A percentile compares a stretch with the other conserved stretches of the same genome.
These are phyloP conservation scores for Gonapodya prolifera DNA, from an alignment of 192 early-diverging fungal species.

Conservation along the genomic window DNA sequence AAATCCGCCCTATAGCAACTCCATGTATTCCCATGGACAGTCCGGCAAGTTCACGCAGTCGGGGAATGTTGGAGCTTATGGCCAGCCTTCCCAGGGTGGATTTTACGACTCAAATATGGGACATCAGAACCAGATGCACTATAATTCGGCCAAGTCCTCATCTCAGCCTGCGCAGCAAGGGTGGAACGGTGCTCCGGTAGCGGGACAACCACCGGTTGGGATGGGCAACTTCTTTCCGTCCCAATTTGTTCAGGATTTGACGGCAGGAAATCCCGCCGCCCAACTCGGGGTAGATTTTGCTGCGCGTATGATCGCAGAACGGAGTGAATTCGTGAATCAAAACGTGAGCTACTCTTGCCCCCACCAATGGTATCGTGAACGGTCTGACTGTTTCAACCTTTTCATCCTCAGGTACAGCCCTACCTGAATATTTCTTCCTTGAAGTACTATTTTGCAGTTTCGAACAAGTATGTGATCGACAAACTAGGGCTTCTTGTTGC, in stretches of 20 bases:
- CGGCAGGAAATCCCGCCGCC: conserved; percentile 49
- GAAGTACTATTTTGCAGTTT: conserved; percentile 90
- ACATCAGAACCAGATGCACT: background rate
- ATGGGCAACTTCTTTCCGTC: background rate
- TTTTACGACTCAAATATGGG: background rate
- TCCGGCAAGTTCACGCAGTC: background rate
- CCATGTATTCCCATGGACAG: background rate
- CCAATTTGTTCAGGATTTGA: background rate
- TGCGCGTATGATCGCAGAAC: conserved; percentile 63
- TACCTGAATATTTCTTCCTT: conserved; percentile 16
- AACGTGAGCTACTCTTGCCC: conserved; percentile 45
- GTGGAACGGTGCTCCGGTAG: background rate
- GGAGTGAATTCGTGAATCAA: conserved; percentile 76
- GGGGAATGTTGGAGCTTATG: background rate
- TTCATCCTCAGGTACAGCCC: background rate
- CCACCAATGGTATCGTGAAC: background rate
- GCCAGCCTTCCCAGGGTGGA: background rate
- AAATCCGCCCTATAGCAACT: background rate
- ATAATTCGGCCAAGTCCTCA: background rate
- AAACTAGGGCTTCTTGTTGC: conserved; percentile 78
- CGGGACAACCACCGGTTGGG: background rate
- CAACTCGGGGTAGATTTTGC: conserved; percentile 96
- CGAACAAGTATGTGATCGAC: conserved; percentile 81
- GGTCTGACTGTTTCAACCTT: conserved; percentile 1
- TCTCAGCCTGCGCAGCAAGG: background rate